A percentile compares a stretch with the other conserved stretches of the same genome.
Evolutionary conservation across 1,284 basidiomycete species (phyloP).

Genomic region (Irpex sp.): DNA sequence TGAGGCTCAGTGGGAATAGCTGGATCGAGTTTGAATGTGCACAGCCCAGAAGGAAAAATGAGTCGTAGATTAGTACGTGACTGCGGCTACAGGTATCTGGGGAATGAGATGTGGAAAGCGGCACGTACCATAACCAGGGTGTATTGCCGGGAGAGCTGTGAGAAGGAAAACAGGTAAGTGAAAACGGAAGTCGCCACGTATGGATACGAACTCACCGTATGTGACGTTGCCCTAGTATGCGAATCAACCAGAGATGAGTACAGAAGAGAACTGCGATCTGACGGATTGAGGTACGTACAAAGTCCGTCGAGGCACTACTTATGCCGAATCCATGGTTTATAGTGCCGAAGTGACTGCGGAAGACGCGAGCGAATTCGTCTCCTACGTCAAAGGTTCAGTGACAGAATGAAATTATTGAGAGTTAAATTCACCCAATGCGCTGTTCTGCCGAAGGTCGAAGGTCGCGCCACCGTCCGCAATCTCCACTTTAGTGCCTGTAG

Average conservation of each 20-base stretch:
- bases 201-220: conserved; percentile 41
- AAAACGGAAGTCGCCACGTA: background rate
- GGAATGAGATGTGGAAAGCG: background rate
- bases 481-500: conserved; percentile 63
- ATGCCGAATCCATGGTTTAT: conserved; percentile 24
- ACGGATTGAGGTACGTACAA: conserved; percentile 18
- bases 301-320: conserved; percentile 26
- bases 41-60: background rate
- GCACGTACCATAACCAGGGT: conserved; percentile 55
- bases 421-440: conserved; percentile 41
- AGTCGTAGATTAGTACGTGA: background rate
- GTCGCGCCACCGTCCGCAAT: conserved; percentile 17
- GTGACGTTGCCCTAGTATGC: conserved; percentile 58
- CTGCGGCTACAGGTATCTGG: background rate
- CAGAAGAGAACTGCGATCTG: background rate
- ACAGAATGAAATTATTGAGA: background rate
- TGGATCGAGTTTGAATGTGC: conserved; percentile 22
- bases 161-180: background rate
- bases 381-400: conserved; percentile 12
- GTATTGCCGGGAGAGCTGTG: conserved; percentile 35
- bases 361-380: conserved; percentile 27
- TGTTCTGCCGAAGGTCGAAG: conserved; percentile 63
- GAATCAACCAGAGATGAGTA: background rate
- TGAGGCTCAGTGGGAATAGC: conserved; percentile 62
- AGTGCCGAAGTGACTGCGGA: conserved; percentile 20